Percentiles rank a stretch among this genome's conserved stretches.
phyloP scores from a whole-genome alignment of 2,329 filamentous ascomycete species.

The Arthrocladium fulminans region DNA sequence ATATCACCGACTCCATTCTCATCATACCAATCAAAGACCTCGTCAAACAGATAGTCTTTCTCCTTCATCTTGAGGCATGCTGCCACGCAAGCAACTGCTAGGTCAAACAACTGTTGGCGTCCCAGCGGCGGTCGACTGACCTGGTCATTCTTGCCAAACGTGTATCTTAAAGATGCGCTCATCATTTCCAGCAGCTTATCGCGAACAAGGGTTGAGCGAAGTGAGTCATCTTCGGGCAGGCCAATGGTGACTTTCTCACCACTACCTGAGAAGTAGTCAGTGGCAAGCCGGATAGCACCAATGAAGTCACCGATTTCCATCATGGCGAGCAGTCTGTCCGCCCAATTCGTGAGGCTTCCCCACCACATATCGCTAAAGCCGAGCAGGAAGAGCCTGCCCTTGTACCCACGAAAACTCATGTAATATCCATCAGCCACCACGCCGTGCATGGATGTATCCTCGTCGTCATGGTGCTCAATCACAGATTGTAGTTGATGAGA shows the following conservation, averaged over 20 bases:
- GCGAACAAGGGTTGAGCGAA: slow-evolving; percentile 72
- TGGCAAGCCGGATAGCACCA: slow-evolving; percentile 79
- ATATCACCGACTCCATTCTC: slow-evolving; percentile 62
- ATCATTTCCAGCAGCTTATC: slow-evolving; percentile 92
- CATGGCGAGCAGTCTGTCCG: slow-evolving; percentile 79
- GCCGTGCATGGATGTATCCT: slow-evolving; percentile 82
- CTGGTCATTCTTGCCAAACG: slow-evolving; percentile 58
- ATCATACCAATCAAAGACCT: slow-evolving; percentile 84
- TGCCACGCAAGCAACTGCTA: slow-evolving; percentile 73
- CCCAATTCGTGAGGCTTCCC: slow-evolving; percentile 92
- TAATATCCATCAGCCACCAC: slow-evolving; percentile 95
- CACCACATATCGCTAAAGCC: slow-evolving; percentile 92
- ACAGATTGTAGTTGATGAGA: slow-evolving; percentile 74
- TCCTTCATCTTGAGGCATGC: slow-evolving; percentile 73
- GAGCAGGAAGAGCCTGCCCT: slow-evolving; percentile 81
- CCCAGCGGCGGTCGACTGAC: slow-evolving; percentile 43
- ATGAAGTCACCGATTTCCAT: slow-evolving; percentile 98
- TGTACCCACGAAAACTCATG: slow-evolving; percentile 95
- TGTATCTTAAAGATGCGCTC: slow-evolving; percentile 80
- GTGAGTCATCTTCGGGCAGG: slow-evolving; percentile 68
- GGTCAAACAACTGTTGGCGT: slow-evolving; percentile 59
- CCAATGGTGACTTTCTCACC: slow-evolving; percentile 93
- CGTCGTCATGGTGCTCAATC: slow-evolving; percentile 80
- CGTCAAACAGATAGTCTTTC: slow-evolving; percentile 77
- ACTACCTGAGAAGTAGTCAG: slow-evolving; percentile 81